Evolutionary conservation across 73 alveolate genomes (phyloP), one percentile per base, ranked within the genome.

Genomic region (Stentor roeselii): DNA sequence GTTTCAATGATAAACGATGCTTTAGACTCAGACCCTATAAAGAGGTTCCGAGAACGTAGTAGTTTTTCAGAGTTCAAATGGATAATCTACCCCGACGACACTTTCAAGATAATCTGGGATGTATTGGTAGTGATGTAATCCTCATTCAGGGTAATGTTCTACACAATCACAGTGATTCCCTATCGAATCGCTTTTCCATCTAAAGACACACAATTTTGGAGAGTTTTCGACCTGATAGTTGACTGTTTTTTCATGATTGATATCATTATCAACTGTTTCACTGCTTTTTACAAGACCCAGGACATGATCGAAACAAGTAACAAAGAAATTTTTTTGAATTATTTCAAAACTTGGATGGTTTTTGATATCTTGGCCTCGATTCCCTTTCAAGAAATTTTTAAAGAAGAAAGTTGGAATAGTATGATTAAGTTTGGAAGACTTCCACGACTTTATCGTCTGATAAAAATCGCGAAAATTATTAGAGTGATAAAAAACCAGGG

Each of bases 141-240:
- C 14, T 30, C 27, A 61, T 14, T 61, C 38, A 61, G 82, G 14
- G 42, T 90, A 37, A 86, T 86, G 31, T 76, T 90, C 42, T 90
- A 85, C 75, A 90, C 93, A 78, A 84, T 91, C 14, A 50, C 86
- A 1, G 82, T 84, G 27, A 86, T 92, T 32, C 97, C 97, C 3
- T 89, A 89, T 83, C 82, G 92, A n/a, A 78, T 92, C 3, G 95
- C 97, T 59, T 92, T 92, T 83, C 60, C 83, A 3, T 93, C 86
- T 76, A 42, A 42, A 50, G 89, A 76, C 67, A 58, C 76, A 39
- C 42, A 60, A 38, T 50, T 75, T 36, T 75, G 90, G 88, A 75
- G 4, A 3, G 34, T 84, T 36, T 3, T 86, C 59, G 95, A 88
- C 32, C 60, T 86, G 11, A 38, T 89, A 4, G 88, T 89, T 35